phyloP scores from a whole-genome alignment of 192 early-diverging fungal species.

The Glomus cerebriforme region DNA sequence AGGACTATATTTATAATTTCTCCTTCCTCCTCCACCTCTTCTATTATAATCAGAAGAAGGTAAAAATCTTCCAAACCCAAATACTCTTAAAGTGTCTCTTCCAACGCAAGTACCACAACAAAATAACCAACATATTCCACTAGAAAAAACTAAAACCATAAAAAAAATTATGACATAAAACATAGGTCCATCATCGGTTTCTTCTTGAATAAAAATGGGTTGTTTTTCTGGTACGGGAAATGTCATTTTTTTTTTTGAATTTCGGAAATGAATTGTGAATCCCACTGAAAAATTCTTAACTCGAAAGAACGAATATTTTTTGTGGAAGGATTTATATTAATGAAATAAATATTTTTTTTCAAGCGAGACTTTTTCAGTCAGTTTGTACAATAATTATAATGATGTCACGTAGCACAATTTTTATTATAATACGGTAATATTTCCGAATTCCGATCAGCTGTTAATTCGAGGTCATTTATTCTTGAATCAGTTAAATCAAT shows the following conservation, averaged over 20 bases:
- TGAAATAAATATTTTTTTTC: background rate
- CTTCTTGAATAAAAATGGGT: background rate
- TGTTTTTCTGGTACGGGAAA: background rate
- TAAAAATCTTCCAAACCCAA: slow-evolving; percentile 2
- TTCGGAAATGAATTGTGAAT: background rate
- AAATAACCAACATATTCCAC: slow-evolving; percentile 30
- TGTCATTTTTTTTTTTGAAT: background rate
- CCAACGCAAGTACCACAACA: slow-evolving; percentile 32
- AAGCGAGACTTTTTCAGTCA: background rate
- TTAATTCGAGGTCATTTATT: no score
- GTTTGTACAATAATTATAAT: no score
- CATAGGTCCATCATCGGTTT: background rate
- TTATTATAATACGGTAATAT: no score
- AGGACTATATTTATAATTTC: slow-evolving; percentile 5
- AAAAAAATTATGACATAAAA: slow-evolving; percentile 21
- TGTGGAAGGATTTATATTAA: background rate
- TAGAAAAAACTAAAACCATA: slow-evolving; percentile 23
- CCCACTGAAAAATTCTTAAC: background rate
- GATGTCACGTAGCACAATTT: no score
- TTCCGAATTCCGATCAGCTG: no score
- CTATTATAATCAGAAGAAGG: background rate
- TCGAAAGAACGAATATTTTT: background rate
- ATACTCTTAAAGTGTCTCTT: slow-evolving; percentile 11
- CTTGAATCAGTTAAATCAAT: no score
- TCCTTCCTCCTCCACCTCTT: background rate